Percentiles rank a stretch among this genome's conserved stretches.
Evolutionary conservation across 805 yeast genomes (phyloP).

Genomic region (Lipomyces sp.): DNA sequence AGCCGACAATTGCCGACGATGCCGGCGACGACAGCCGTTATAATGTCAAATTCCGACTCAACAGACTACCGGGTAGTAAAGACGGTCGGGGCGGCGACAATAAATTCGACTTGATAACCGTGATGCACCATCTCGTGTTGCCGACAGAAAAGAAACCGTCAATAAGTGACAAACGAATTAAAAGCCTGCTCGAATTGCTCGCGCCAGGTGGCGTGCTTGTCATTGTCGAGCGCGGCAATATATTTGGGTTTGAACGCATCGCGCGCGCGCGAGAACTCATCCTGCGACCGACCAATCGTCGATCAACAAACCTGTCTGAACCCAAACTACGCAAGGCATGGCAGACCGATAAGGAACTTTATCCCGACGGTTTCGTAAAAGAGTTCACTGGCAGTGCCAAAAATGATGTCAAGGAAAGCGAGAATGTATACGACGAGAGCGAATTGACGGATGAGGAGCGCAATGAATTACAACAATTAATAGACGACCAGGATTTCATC

Average conservation of each 20-base stretch:
- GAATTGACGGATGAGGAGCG: conserved; percentile 22
- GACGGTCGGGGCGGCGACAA: background rate
- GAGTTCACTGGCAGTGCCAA: background rate
- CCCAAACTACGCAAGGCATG: background rate
- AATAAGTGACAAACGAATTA: conserved; percentile 71
- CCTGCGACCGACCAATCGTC: conserved; percentile 64
- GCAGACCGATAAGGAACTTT: background rate
- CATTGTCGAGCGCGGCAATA: conserved; percentile 85
- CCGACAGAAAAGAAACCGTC: conserved; percentile 66
- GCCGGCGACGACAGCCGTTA: conserved; percentile 10
- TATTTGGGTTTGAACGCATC: conserved; percentile 83
- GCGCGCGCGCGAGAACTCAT: conserved; percentile 90
- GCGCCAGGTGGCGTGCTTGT: conserved; percentile 81
- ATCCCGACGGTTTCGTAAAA: conserved; percentile 13
- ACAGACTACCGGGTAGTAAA: conserved; percentile 16
- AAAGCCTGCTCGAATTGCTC: conserved; percentile 61
- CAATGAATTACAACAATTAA: conserved; percentile 8
- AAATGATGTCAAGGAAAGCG: conserved; percentile 12
- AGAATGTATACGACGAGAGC: conserved; percentile 4
- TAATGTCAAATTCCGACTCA: conserved; percentile 24
- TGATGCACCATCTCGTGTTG: conserved; percentile 74
- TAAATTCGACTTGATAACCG: conserved; percentile 79
- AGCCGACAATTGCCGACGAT: background rate
- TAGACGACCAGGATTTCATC: background rate
- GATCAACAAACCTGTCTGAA: conserved; percentile 7